Base-by-base conservation (phyloP, 169 alveolate species). In the Eimeria acervulina region DNA sequence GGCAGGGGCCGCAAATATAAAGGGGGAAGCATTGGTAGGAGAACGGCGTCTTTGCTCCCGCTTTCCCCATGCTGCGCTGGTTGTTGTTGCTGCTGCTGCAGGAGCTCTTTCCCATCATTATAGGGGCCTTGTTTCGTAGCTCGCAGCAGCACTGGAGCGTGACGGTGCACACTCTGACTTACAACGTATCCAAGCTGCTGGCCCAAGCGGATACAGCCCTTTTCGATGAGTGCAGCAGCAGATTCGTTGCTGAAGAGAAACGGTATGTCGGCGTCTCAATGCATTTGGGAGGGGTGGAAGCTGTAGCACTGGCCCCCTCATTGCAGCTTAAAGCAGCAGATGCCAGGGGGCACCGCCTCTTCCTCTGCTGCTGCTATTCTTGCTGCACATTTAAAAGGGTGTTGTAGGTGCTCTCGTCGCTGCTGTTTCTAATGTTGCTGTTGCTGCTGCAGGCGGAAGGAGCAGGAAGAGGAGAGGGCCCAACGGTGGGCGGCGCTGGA, bases 121-220 rank as follows among this genome's bases (percentile, higher is more conserved):
- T 96, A 31, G 97, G 96, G 13, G 97, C 97, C 10, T 93, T 96
- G 78, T 96, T 95, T 68, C 88, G 72, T 61, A 96, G 89, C 84
- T 95, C 97, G 15, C 96, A 96, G 90, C 87, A 95, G 40, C 97
- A 96, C 72, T 96, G 97, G 97, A 96, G 95, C 76, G 94, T 83
- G 74, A 87, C 96, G 21, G 97, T 97, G 38, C 97, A 97, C 84
- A 95, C 97, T 8, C 95, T 97, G 70, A 95, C 97, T 47, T 97
- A 95, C 97, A 97, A 97, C 59, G 97, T 97, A 40, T 80, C 96
- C 31, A 97, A 97, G 66, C 94, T 97, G 93, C 96, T 97, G 76
- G 96, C 96, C 94, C 97, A 97, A 70, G 97, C 97, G 1, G 97
- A 97, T 80, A 96, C 97, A 1, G 97, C 97, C 47, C 95, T 97